Base-by-base conservation (phyloP, 805 yeast species). In the Debaryomyces maramus region DNA sequence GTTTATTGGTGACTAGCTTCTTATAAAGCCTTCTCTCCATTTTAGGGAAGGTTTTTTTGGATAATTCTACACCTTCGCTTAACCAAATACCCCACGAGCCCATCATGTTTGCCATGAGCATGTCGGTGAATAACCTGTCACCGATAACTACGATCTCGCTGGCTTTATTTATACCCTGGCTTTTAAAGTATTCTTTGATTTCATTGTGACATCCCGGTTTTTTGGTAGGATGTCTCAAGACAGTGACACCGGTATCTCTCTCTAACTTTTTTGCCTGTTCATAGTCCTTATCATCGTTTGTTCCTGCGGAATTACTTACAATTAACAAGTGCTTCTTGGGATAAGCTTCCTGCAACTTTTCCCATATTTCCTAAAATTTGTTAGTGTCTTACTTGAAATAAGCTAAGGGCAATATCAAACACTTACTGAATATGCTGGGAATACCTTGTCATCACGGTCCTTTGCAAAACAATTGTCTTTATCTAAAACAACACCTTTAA, bases 381-480 rank as follows among this genome's bases (percentile, higher is more conserved):
- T 44, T 44, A 44, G 47, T 38, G 35, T 18, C 13, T 5, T n/a
- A 19, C 24, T 28, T 15, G 31, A 10, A 28, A 27, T 8, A 27
- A 27, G 13, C 7, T 8, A 21, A 21, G 10, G 10, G 10, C 10
- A 7, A 21, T 7, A 27, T n/a, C 23, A 18, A 32, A 15, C 46
- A 62, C 67, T 54, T 51, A 61, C 65, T 10, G 51, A 48, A 47
- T 89, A 90, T 2, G 67, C 85, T 0, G 86, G 88, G 86, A 88
- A 89, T 1, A 91, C 85, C 43, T 78, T 75, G 44, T 83, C 85
- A 44, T 81, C 85, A 40, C 87, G 85, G 24, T 90, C 90, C 43
- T 77, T 75, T 4, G 99, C 95, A 58, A 93, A 86, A 56, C 98
- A 91, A 60, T 93, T 93, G 63, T 93, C 99, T 59, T 93, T 93